A percentile compares a stretch with the other conserved stretches of the same genome.
These are phyloP conservation scores for Fraxinus velutina DNA, from an alignment of 305 asterid species.

Conservation along the genomic window DNA sequence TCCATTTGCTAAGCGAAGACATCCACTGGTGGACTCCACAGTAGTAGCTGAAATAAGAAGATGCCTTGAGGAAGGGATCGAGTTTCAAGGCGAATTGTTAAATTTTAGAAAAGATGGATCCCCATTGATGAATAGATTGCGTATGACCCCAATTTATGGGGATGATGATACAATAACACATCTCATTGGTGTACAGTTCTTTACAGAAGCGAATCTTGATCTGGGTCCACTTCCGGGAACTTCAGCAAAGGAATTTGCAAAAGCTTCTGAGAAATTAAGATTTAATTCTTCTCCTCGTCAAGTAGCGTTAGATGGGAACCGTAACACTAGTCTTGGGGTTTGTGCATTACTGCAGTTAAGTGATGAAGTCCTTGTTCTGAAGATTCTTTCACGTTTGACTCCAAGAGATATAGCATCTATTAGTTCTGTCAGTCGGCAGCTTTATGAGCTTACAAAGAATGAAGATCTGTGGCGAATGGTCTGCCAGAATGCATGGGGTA, in stretches of 20 bases:
- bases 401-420: slow-evolving; percentile 58
- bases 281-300: slow-evolving; percentile 37
- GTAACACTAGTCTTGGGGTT: slow-evolving; percentile 33
- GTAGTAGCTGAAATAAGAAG: slow-evolving; percentile 52
- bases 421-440: slow-evolving; percentile 44
- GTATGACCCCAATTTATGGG: slow-evolving; percentile 55
- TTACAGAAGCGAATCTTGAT: slow-evolving; percentile 42
- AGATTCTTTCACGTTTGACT: slow-evolving; percentile 44
- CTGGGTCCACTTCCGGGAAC: slow-evolving; percentile 55
- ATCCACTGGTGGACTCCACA: slow-evolving; percentile 46
- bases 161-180: slow-evolving; percentile 53
- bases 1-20: slow-evolving; percentile 58
- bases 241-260: slow-evolving; percentile 37
- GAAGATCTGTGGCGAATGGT: slow-evolving; percentile 59
- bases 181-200: slow-evolving; percentile 45
- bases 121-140: slow-evolving; percentile 51
- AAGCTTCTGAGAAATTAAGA: slow-evolving; percentile 33
- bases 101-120: slow-evolving; percentile 57
- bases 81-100: slow-evolving; percentile 53
- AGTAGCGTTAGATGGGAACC: slow-evolving; percentile 30
- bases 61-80: slow-evolving; percentile 46
- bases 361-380: slow-evolving; percentile 46
- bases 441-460: slow-evolving; percentile 45
- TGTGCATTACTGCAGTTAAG: slow-evolving; percentile 49
- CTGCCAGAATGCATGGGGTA: slow-evolving; percentile 62